Base-by-base conservation (phyloP, 306 rosid species). In the Glycine soja region DNA sequence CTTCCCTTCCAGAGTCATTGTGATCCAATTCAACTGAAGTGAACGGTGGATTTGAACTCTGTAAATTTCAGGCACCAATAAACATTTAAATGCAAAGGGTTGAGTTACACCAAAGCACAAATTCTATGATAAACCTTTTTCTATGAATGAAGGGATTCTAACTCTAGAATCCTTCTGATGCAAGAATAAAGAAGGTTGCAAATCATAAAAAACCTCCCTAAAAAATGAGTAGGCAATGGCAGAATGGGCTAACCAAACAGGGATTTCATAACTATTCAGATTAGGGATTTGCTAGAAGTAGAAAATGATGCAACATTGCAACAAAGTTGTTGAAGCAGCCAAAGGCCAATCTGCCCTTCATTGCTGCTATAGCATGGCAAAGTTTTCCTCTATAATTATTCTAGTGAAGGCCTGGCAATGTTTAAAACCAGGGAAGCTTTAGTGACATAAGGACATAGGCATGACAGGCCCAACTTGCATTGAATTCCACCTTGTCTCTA, bases 1-100 rank as follows among this genome's bases (percentile, higher is more conserved):
- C 99, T 88, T 95, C 99, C 89, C 99, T 88, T 86, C 99, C 99
- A 75, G 99, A 95, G 88, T 95, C 99, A 85, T 98, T 95, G 84
- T 95, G 99, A 76, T 95, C 99, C 89, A 95, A 87, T 86, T 95
- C 98, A 80, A 95, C 91, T 75, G 99, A 91, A 59, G 99, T 93
- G 87, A 95, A 95, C 10, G 99, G 99, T 57, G 99, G 99, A 85
- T 95, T 93, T 79, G 97, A 95, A 88, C 99, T 93, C 99, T 95
- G 93, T 46, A 87, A 89, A 70, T 81, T 84, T 15, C 45, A 74
- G 8, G 53, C 54, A 59, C 79, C 73, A 81, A 81, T 76, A 57
- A 75, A 82, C 72, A 76, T 83, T 80, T 52, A 47, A 74, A 80
- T 80, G 66, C 38, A 54, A 70, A 46, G 51, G 67, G 30, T 2